A percentile compares a stretch with the other conserved stretches of the same genome.
These are phyloP conservation scores for Allium sativum DNA, from an alignment of 106 monocot species.

Conservation along the genomic window DNA sequence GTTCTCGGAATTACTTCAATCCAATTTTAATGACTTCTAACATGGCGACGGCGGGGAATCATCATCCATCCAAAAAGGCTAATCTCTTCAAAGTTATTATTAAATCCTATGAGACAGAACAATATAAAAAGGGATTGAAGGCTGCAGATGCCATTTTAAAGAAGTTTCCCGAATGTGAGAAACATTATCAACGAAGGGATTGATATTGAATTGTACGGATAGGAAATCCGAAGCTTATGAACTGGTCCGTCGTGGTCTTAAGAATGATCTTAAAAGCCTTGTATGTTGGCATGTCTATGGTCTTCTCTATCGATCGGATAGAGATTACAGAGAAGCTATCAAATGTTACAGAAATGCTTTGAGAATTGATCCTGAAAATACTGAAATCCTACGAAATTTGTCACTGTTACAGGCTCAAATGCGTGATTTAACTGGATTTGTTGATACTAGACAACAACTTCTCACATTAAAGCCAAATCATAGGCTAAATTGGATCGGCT, in stretches of 20 bases:
- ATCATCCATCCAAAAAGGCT: conserved; percentile 68
- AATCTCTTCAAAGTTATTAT: conserved; percentile 99
- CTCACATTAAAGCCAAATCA: conserved; percentile 83
- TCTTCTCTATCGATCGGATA: conserved; percentile 93
- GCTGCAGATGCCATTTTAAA: conserved; percentile 96
- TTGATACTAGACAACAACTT: conserved; percentile 97
- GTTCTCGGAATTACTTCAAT: neutral
- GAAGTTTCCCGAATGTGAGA: conserved; percentile 97
- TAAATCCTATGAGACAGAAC: conserved; percentile 98
- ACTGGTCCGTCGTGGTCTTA: conserved; percentile 89
- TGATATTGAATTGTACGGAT: conserved; percentile 94
- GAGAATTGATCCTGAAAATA: conserved; percentile 92
- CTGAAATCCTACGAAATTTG: conserved; percentile 90
- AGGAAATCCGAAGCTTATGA: conserved; percentile 96
- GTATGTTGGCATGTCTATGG: conserved; percentile 99
- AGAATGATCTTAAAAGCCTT: conserved; percentile 99
- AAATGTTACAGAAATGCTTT: conserved; percentile 98
- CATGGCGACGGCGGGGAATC: conserved; percentile 43
- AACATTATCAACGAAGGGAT: conserved; percentile 97
- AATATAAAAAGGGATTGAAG: conserved; percentile 94
- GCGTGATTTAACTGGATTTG: conserved; percentile 89
- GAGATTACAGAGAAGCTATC: conserved; percentile 97
- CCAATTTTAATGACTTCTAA: conserved; percentile 8
- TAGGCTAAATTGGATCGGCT: conserved; percentile 99
- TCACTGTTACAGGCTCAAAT: conserved; percentile 99